Conservation (phyloP, 306 rosid species). For the Lathyrus sativus region DNA sequence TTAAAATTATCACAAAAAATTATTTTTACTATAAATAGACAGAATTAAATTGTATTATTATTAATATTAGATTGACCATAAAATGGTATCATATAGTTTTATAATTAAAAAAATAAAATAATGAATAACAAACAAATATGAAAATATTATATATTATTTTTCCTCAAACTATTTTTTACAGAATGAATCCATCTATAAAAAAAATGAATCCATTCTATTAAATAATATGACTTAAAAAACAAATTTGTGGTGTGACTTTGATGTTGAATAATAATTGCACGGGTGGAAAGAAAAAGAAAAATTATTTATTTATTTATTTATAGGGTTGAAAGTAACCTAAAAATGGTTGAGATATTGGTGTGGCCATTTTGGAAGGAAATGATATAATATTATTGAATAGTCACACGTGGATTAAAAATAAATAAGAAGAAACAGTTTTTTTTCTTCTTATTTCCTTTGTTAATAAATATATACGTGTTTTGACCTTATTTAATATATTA, state of each 20-base stretch:
- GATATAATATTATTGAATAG: background rate
- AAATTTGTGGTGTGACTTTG: background rate
- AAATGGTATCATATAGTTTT: no score
- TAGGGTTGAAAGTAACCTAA: no score
- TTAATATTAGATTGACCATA: no score
- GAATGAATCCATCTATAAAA: background rate
- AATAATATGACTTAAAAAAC: background rate
- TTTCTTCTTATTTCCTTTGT: no score
- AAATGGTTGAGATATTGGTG: background rate
- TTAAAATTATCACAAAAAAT: no score
- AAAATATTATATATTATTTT: no score
- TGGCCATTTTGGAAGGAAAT: background rate
- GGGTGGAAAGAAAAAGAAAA: background rate
- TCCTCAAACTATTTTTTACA: background rate
- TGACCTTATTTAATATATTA: background rate
- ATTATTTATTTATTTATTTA: background rate
- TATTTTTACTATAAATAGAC: no score
- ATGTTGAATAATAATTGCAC: background rate
- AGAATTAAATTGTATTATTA: no score
- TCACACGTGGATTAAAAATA: background rate
- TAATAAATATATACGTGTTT: background rate
- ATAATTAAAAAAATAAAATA: no score
- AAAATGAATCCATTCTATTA: background rate
- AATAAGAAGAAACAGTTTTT: background rate
- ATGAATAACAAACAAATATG: no score